Conservation (phyloP, 257 asterid species). For the Voacanga thouarsii region DNA sequence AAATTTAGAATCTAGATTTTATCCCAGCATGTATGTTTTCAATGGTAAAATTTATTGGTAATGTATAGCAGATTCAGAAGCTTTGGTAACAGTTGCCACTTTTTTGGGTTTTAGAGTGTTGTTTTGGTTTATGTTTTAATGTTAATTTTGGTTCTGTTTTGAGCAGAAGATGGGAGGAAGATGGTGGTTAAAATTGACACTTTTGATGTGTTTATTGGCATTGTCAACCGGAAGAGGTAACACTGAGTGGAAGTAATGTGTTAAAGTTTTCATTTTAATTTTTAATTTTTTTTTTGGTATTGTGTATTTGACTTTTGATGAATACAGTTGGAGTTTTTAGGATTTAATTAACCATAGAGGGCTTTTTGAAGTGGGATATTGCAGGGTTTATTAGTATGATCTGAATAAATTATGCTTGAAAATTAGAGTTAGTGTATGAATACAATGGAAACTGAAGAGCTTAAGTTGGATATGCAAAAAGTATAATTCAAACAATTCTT, state of each 20-base stretch:
- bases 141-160: constrained; percentile 3
- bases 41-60: not conserved
- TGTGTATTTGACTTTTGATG: not conserved
- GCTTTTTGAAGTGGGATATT: not conserved
- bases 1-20: not conserved
- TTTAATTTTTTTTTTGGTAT: not conserved
- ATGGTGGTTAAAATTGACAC: constrained; percentile 16
- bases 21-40: not conserved
- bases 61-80: not conserved
- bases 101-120: not conserved
- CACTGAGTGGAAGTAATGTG: not conserved
- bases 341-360: not conserved
- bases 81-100: not conserved
- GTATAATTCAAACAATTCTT: not conserved
- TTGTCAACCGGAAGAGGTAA: constrained; percentile 38
- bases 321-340: not conserved
- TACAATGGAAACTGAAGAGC: not conserved
- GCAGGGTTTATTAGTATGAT: not conserved
- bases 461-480: not conserved
- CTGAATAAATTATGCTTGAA: not conserved
- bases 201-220: constrained; percentile 25
- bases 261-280: not conserved
- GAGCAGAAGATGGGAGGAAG: constrained; percentile 31
- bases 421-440: not conserved
- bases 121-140: not conserved